Base-by-base conservation (phyloP, 106 monocot genomes). In the Hemerocallis citrina region DNA sequence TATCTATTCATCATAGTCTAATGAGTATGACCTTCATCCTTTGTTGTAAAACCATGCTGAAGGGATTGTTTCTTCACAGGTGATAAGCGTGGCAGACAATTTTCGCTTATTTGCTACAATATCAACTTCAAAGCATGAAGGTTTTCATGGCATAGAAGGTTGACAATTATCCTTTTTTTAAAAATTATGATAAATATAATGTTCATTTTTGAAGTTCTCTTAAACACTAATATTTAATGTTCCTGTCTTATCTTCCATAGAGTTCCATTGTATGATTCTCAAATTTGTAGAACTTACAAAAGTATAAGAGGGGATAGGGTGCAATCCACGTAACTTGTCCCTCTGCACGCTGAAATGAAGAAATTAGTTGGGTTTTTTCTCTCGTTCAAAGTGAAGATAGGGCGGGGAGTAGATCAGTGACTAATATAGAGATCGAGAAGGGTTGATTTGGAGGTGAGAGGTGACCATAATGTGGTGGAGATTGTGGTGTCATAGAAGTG, bases 31-130 rank as follows among this genome's bases (percentile, higher is more conserved):
- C n/a, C n/a, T n/a, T n/a, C n/a, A n/a, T n/a, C n/a, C n/a, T 54
- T 54, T 32, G 7, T 54, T 31, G 1, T 32, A 54, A 0, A 30
- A 32, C 32, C 16, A 29, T 54, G 16, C 14, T 57, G 57, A 36
- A 2, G 11, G 11, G 20, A 21, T 34, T 34, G 22, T 67, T 14
- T 68, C 21, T 62, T 39, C 71, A 49, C 72, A 93, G 93, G 82
- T 62, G 42, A 37, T 86, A 34, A 72, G 46, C 57, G 84, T 95
- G 48, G 51, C 78, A 57, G 89, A 87, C 61, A 79, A 67, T 63
- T 95, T 95, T 59, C 71, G 86, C 44, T 65, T 95, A 39, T 95
- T 90, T 81, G 83, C 83, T 7, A 90, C 95, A 34, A 27, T 90
- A n/a, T 79, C 86, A 28, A 79, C 76, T 23, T 72, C 64, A 66